A percentile compares a stretch with the other conserved stretches of the same genome.
These are phyloP conservation scores for Candida manassasensis DNA, from an alignment of 805 yeast genomes.

Conservation along the genomic window DNA sequence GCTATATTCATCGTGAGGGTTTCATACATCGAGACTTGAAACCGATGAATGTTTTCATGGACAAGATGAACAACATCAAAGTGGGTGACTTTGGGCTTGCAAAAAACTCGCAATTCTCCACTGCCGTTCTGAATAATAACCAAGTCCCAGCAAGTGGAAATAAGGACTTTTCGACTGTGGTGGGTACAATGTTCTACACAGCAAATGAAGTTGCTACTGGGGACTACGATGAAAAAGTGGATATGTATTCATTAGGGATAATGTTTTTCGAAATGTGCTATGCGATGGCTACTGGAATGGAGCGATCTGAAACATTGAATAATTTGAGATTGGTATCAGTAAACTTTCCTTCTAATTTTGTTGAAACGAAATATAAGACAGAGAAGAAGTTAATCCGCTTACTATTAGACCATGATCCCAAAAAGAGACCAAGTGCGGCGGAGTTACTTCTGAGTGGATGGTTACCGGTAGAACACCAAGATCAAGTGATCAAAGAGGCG, in stretches of 20 bases:
- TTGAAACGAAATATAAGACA: constrained; percentile 40
- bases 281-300: constrained; percentile 87
- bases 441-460: constrained; percentile 73
- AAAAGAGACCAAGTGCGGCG: constrained; percentile 72
- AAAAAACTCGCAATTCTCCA: constrained; percentile 64
- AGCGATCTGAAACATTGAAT: constrained; percentile 70
- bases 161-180: constrained; percentile 84
- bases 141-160: constrained; percentile 30
- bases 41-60: constrained; percentile 94
- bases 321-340: constrained; percentile 55
- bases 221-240: constrained; percentile 88
- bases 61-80: constrained; percentile 80
- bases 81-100: constrained; percentile 98
- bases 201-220: constrained; percentile 84
- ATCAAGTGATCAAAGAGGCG: constrained; percentile 84
- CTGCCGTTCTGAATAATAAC: constrained; percentile 33
- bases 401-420: constrained; percentile 76
- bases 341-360: constrained; percentile 69
- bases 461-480: constrained; percentile 86
- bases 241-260: constrained; percentile 91
- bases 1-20: constrained; percentile 89
- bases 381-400: constrained; percentile 66
- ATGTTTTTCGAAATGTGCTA: constrained; percentile 95
- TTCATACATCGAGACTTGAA: constrained; percentile 93
- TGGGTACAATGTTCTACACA: constrained; percentile 91